A percentile compares a stretch with the other conserved stretches of the same genome.
Evolutionary conservation across 305 asterid species (phyloP).

Genomic region (Lippia alba): DNA sequence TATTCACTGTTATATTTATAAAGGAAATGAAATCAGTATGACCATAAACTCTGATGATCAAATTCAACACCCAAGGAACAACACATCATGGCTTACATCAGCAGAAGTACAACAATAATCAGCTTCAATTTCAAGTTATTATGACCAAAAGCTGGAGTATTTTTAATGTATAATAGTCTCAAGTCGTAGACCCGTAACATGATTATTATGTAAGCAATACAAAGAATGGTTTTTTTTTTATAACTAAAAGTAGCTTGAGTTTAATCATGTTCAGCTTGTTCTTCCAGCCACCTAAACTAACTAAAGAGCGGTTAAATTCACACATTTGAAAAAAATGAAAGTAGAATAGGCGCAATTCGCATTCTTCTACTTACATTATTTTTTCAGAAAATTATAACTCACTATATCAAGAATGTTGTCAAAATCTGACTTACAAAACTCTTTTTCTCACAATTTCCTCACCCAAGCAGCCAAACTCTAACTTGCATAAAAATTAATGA

Average conservation of each 20-base stretch:
- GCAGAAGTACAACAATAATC: background rate
- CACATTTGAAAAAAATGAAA: too few species aligned
- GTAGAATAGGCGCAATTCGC: too few species aligned
- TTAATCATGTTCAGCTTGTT: background rate
- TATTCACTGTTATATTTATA: slow-evolving; percentile 57
- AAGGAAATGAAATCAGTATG: slow-evolving; percentile 26
- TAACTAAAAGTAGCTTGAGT: background rate
- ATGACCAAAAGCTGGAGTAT: background rate
- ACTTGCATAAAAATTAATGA: too few species aligned
- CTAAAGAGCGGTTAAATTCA: too few species aligned
- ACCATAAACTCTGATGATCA: slow-evolving; percentile 1
- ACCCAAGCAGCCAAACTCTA: too few species aligned
- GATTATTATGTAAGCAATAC: background rate
- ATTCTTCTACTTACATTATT: too few species aligned
- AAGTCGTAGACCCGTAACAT: background rate
- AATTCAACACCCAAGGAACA: background rate
- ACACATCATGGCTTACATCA: slow-evolving; percentile 5
- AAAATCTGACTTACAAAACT: too few species aligned
- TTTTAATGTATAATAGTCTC: background rate
- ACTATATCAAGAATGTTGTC: too few species aligned
- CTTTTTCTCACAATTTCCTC: too few species aligned
- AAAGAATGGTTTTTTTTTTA: background rate
- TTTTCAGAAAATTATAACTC: too few species aligned
- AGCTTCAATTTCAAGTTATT: background rate
- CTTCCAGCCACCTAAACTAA: too few species aligned